Base-by-base conservation (phyloP, 768 basidiomycete genomes). In the Suillus hirtellus region DNA sequence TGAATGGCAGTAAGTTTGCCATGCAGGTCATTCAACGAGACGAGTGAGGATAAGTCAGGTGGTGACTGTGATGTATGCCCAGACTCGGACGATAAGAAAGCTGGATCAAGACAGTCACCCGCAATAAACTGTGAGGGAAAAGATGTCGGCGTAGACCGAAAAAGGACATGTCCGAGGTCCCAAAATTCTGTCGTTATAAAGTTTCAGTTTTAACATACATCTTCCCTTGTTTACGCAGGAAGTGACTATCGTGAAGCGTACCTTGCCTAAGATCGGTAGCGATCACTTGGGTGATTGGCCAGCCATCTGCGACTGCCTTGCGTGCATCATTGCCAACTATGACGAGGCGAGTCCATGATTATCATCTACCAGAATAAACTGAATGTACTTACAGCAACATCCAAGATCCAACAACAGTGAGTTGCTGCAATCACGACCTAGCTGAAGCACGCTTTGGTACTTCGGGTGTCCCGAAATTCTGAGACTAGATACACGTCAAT, bases 161-260 rank as follows among this genome's bases (percentile, higher is more conserved):
- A 90, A 17, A 90, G 76, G 49, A 82, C 76, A 65, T 89, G 87
- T 1, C 88, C 88, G 4, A 82, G 76, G 5, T 84, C 78, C 87
- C 87, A 89, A 65, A 86, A 85, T 11, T 75, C 87, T 88, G 61
- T 31, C 31, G 31, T 19, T 37, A 54, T 24, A 12, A n/a, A 40
- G 40, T 10, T 21, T 59, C 27, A 56, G 24, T 24, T 3, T 19
- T 15, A 27, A 27, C 15, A 4, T 19, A 24, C 37, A 24, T 38
- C 17, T 24, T 9, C 8, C 38, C 10, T 19, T 10, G 2, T 14
- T 24, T 14, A 3, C 8, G 21, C 37, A 17, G 9, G 40, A 10
- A 14, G 8, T 43, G 12, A 6, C 24, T 61, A 52, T 37, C 15
- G 6, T 8, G 3, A 27, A 27, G 27, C 65, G 62, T 47, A 80